Conservation (phyloP, 176 grass and related monocot genomes). For the Oryza officinalis region DNA sequence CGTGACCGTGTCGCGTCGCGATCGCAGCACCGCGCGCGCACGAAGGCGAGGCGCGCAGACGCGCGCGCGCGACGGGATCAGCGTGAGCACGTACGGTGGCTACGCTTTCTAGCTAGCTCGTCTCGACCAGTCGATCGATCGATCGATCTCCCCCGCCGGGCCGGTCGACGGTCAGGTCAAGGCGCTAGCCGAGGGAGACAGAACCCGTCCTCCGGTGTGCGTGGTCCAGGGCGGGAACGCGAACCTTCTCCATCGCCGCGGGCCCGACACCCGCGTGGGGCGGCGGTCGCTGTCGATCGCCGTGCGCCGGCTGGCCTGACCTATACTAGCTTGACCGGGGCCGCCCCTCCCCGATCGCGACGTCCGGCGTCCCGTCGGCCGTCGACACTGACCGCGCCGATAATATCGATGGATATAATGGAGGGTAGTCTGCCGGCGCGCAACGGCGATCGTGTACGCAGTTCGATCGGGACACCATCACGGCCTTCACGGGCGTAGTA, state of each 20-base stretch:
- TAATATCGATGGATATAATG: not conserved
- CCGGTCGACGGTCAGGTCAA: not conserved
- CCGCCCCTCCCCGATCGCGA: not conserved
- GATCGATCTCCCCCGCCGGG: not conserved
- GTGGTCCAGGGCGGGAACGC: not conserved
- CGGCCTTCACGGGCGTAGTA: not conserved
- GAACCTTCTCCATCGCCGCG: not conserved
- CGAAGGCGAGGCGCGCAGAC: too few species aligned
- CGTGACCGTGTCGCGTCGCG: not conserved
- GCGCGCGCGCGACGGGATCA: too few species aligned
- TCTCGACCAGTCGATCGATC: not conserved
- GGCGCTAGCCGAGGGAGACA: not conserved
- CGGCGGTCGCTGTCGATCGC: not conserved
- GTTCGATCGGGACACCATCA: too few species aligned
- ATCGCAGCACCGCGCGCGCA: not conserved
- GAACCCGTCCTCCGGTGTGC: constrained; percentile 14
- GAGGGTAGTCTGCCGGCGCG: too few species aligned
- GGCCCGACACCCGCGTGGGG: not conserved
- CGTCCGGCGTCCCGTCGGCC: constrained; percentile 11
- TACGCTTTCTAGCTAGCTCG: not conserved
- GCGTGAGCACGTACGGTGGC: not conserved
- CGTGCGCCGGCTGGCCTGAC: not conserved
- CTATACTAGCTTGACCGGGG: not conserved
- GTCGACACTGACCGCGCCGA: constrained; percentile 10
- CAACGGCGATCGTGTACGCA: not conserved